These are phyloP conservation scores for Fibroporia radiculosa DNA, from an alignment of 768 basidiomycete species.

Conservation along the genomic window DNA sequence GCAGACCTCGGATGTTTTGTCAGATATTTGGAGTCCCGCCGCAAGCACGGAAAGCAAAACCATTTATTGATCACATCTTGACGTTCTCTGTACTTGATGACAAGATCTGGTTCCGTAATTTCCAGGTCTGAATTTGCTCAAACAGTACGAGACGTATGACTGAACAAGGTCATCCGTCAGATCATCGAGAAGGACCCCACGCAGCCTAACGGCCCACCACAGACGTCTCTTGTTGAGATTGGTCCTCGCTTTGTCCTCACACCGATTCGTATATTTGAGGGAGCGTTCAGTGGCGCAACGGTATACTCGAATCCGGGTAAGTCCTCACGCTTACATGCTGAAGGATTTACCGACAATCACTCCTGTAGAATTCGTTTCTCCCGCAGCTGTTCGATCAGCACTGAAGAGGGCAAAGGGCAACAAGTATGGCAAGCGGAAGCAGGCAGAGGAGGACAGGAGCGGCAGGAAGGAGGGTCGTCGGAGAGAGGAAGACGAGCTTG, in stretches of 20 bases:
- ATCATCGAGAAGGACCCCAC: constrained; percentile 92
- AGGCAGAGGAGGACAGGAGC: constrained; percentile 59
- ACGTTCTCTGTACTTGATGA: constrained; percentile 93
- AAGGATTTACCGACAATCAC: neutral
- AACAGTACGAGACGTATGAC: neutral
- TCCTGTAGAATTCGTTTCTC: constrained; percentile 80
- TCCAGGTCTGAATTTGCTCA: constrained; percentile 52
- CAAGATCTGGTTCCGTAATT: constrained; percentile 99
- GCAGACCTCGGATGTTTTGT: neutral
- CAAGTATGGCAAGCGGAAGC: constrained; percentile 79
- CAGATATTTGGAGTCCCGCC: constrained; percentile 96
- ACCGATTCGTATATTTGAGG: constrained; percentile 97
- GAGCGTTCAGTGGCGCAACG: constrained; percentile 90
- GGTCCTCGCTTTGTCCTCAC: constrained; percentile 96
- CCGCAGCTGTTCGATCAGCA: constrained; percentile 68
- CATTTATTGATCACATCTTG: constrained; percentile 96
- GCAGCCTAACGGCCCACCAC: constrained; percentile 77
- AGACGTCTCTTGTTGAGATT: constrained; percentile 89
- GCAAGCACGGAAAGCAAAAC: constrained; percentile 85
- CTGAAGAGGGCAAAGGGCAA: constrained; percentile 65
- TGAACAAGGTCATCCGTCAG: constrained; percentile 29
- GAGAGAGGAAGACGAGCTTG: constrained; percentile 70
- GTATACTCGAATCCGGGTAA: constrained; percentile 92
- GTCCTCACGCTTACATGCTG: constrained; percentile 15
- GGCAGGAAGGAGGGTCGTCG: constrained; percentile 56